phyloP scores from a whole-genome alignment of 176 grass and related monocot species.

The Phoenix roebelenii region DNA sequence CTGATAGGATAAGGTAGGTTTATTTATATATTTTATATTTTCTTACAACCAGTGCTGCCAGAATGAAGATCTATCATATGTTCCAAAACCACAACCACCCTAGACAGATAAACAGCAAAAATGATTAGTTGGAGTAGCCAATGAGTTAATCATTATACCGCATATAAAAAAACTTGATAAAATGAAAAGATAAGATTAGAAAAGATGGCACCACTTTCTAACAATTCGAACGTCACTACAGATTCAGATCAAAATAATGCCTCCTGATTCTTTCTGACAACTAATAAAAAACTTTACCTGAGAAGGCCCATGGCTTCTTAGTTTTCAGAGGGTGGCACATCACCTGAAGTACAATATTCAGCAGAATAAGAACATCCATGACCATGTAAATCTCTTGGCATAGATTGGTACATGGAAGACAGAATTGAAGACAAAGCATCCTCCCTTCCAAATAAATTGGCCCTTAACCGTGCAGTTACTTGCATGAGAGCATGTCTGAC shows the following conservation, averaged over 20 bases:
- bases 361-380: conserved; percentile 55
- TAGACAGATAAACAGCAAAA: conserved; percentile 20
- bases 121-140: conserved; percentile 7
- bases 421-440: conserved; percentile 50
- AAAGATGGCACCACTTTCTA: too few species aligned
- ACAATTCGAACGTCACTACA: too few species aligned
- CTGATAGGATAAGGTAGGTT: too few species aligned
- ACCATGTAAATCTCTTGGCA: conserved; percentile 33
- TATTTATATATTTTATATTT: too few species aligned
- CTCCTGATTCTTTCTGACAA: too few species aligned
- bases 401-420: conserved; percentile 50
- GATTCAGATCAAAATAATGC: too few species aligned
- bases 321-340: conserved; percentile 43
- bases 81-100: conserved; percentile 61
- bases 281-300: conserved; percentile 34
- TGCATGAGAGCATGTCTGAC: conserved; percentile 71
- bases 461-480: conserved; percentile 84
- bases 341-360: conserved; percentile 53
- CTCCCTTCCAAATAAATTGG: conserved; percentile 98
- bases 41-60: too few species aligned
- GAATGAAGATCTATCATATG: conserved; percentile 36
- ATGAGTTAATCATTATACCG: too few species aligned
- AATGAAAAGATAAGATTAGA: too few species aligned
- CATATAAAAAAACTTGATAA: too few species aligned
- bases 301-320: conserved; percentile 63